Base-by-base conservation (phyloP, 2,329 filamentous ascomycete genomes). In the Trichophyton equinum region DNA sequence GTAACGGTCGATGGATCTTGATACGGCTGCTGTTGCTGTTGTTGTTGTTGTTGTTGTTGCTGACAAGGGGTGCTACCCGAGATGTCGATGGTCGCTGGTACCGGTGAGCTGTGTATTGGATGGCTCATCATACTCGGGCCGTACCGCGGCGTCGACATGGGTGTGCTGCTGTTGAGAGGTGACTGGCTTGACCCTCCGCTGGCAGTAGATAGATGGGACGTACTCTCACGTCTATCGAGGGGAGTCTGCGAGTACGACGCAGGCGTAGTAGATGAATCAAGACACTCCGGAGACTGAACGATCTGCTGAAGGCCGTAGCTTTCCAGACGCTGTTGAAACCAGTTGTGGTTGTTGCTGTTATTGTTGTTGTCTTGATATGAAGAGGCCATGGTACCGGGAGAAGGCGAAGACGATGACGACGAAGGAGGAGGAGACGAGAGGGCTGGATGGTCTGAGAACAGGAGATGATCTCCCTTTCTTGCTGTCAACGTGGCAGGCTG, bases 361-460 rank as follows among this genome's bases (percentile, higher is more conserved):
- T 13, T 38, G 33, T 38, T 38, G 57, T 77, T 38, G 57, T 77
- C 69, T 69, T 75, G 67, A 74, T 73, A 74, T 9, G 33, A 74
- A 56, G 70, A 74, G 55, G 70, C 70, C 72, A 73, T 75, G 65
- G 68, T 75, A 62, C 77, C 69, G 71, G 76, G 71, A 74, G 77
- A 62, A 61, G 78, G 76, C 11, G 55, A 57, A 4, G 36, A 44
- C 11, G 33, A 38, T 11, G 33, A 38, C 9, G 33, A 38, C 11
- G 33, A 38, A 38, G 33, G 33, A 38, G 33, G 33, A 57, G 55
- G 22, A 15, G 46, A 22, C 15, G 53, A 56, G 53, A 56, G 30
- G 1, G 46, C 25, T 22, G 78, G 77, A 76, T 83, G 79, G 67
- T 78, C 82, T 49, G 78, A 74, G 25, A 74, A 77, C 61, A 71